Evolutionary conservation across 1,139 yeast genomes (phyloP).

Genomic region (Candida tetrigidarum): DNA sequence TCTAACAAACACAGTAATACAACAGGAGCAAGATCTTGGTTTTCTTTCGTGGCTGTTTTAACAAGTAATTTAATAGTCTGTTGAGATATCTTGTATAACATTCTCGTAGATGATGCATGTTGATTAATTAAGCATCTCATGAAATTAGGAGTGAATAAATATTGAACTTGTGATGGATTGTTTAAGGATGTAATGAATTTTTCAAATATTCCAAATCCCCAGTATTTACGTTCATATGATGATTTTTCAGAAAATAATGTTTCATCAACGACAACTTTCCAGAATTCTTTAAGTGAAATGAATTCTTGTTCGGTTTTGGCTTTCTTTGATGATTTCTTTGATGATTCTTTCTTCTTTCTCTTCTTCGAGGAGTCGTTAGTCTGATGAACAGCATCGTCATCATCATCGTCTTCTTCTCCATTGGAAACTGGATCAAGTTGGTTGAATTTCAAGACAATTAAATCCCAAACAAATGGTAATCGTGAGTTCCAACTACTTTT

Average conservation of each 20-base stretch:
- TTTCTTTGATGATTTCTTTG: slow-evolving; percentile 34
- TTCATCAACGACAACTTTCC: slow-evolving; percentile 82
- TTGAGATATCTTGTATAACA: slow-evolving; percentile 69
- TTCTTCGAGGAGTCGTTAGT: slow-evolving; percentile 11
- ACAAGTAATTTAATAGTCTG: slow-evolving; percentile 51
- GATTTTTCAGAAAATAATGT: slow-evolving; percentile 75
- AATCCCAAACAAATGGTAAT: slow-evolving; percentile 83
- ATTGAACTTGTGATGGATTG: slow-evolving; percentile 25
- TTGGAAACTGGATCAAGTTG: slow-evolving; percentile 18
- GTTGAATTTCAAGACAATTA: slow-evolving; percentile 52
- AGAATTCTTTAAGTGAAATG: slow-evolving; percentile 67
- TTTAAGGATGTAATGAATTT: slow-evolving; percentile 38
- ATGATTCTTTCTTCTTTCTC: slow-evolving; percentile 24
- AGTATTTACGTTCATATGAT: slow-evolving; percentile 83
- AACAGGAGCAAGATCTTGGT: slow-evolving; percentile 50
- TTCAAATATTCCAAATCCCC: slow-evolving; percentile 80
- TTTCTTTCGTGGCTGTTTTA: slow-evolving; percentile 33
- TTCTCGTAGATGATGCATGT: slow-evolving; percentile 64
- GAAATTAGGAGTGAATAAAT: slow-evolving; percentile 69
- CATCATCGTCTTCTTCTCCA: slow-evolving; percentile 22
- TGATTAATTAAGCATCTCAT: slow-evolving; percentile 81
- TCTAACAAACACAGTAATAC: slow-evolving; percentile 53
- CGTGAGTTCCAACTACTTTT: slow-evolving; percentile 79
- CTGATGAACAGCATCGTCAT: slow-evolving; percentile 17
- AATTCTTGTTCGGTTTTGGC: slow-evolving; percentile 15